Evolutionary conservation across 371 early-diverging fungal genomes (phyloP).

Genomic region (Parasitella parasitica): DNA sequence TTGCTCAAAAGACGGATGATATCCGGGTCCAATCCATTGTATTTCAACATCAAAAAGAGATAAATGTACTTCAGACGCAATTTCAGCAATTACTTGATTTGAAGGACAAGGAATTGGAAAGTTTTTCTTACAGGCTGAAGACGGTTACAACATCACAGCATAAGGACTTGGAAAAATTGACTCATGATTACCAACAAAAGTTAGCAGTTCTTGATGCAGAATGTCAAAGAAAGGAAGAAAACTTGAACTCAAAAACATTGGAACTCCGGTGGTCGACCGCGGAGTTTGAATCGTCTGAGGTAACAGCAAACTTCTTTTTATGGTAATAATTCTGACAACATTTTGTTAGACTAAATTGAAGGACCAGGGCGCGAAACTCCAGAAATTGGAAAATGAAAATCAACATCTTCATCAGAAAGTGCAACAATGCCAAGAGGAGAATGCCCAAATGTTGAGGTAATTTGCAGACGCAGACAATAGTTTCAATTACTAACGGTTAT

Average conservation of each 20-base stretch:
- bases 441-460: conserved; percentile 51
- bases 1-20: conserved; percentile 12
- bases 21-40: conserved; percentile 35
- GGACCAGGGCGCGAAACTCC: conserved; percentile 29
- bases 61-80: conserved; percentile 42
- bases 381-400: conserved; percentile 35
- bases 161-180: conserved; percentile 42
- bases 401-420: conserved; percentile 24
- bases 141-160: conserved; percentile 39
- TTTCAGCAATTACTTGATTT: conserved; percentile 40
- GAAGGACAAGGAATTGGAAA: conserved; percentile 47
- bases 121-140: conserved; percentile 40
- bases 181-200: conserved; percentile 37
- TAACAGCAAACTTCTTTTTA: conserved; percentile 10
- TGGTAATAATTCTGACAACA: neutral
- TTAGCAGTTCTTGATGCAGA: conserved; percentile 32
- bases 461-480: neutral
- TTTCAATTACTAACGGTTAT: neutral
- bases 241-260: conserved; percentile 36
- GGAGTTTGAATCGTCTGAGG: conserved; percentile 51
- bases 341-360: conserved; percentile 33
- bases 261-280: conserved; percentile 43
- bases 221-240: conserved; percentile 28
- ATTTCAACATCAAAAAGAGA: conserved; percentile 44
- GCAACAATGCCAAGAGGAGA: conserved; percentile 40